Evolutionary conservation across 768 basidiomycete species (phyloP).

Genomic region (Dentipellis sp.): DNA sequence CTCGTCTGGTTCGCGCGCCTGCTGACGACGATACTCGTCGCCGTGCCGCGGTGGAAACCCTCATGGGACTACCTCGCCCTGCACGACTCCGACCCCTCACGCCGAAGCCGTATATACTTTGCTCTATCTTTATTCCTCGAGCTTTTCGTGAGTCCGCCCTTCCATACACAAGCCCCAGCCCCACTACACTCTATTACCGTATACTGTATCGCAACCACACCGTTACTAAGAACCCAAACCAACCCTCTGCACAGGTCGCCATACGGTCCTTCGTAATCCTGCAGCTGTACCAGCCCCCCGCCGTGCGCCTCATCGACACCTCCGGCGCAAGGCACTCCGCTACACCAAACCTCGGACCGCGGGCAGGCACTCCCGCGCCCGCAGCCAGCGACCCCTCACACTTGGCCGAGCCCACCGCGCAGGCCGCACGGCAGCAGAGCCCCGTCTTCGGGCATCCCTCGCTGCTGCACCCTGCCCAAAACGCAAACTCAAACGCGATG

Average conservation of each 20-base stretch:
- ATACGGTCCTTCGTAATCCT: slow-evolving; percentile 44
- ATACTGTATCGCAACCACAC: too few species aligned
- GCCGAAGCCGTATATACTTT: slow-evolving; percentile 37
- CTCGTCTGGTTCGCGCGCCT: slow-evolving; percentile 50
- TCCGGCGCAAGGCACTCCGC: slow-evolving; percentile 29
- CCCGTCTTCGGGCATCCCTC: slow-evolving; percentile 72
- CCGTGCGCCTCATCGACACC: slow-evolving; percentile 63
- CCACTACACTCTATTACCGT: too few species aligned
- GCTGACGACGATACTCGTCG: slow-evolving; percentile 36
- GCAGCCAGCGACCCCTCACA: slow-evolving; percentile 48
- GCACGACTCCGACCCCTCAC: slow-evolving; percentile 26
- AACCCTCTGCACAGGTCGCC: slow-evolving; percentile 32
- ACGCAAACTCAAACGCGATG: slow-evolving; percentile 15
- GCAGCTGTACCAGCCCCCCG: slow-evolving; percentile 57
- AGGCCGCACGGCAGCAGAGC: slow-evolving; percentile 18
- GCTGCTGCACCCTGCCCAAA: slow-evolving; percentile 27
- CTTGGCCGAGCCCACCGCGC: slow-evolving; percentile 42
- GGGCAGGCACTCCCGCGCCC: neutral
- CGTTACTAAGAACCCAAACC: neutral
- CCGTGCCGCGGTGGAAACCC: slow-evolving; percentile 31
- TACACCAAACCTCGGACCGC: slow-evolving; percentile 27
- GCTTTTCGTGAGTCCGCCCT: slow-evolving; percentile 37
- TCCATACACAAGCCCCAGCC: neutral
- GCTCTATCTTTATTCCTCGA: slow-evolving; percentile 38
- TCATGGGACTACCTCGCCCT: slow-evolving; percentile 30